Base-by-base conservation (phyloP, 2,329 filamentous ascomycete species). In the Cephalotrichum gorgonifer region DNA sequence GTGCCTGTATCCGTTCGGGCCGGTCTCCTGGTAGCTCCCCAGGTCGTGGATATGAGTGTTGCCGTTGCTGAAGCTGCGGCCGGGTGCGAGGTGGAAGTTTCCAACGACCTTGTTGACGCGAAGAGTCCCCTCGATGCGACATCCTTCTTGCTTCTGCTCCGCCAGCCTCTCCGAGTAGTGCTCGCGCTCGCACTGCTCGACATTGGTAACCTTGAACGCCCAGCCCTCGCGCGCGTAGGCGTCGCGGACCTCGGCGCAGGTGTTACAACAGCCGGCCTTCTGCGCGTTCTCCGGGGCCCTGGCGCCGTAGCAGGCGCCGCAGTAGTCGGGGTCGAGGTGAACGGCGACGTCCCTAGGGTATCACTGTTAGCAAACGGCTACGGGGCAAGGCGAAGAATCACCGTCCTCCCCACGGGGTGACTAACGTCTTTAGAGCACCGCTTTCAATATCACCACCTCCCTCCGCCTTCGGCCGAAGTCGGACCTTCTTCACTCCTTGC, bases 21-120 rank as follows among this genome's bases (percentile, higher is more conserved):
- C 48, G 22, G 76, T 78, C 55, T 91, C 83, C 72, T 88, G 86
- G 75, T 95, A 98, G 72, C 93, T 95, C 67, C 95, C 89, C 54
- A 98, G 74, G 62, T 98, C 94, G 71, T 98, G 93, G 20, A 96
- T 88, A 69, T 98, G 93, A 80, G 97, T 85, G 71, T 95, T 95
- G 56, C 88, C 89, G 61, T 87, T 95, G 66, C 86, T 95, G 77
- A 97, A 97, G 65, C 85, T 91, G 68, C 91, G 88, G 58, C 93
- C 93, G 1, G 93, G 93, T 1, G 94, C 93, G 58, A 98, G 85
- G 68, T 98, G 93, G 77, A 98, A 98, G 73, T 98, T 98, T 50
- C 93, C 93, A 49, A 98, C 79, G 25, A 98, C 93, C 71, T 98
- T 98, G 76, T 98, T 98, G 56, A 98, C 94, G 44, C 88, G 86